Percentiles rank a stretch among this genome's conserved stretches.
These are phyloP conservation scores for Calamus simplicifolius DNA, from an alignment of 176 grass and related monocot species.

Conservation along the genomic window DNA sequence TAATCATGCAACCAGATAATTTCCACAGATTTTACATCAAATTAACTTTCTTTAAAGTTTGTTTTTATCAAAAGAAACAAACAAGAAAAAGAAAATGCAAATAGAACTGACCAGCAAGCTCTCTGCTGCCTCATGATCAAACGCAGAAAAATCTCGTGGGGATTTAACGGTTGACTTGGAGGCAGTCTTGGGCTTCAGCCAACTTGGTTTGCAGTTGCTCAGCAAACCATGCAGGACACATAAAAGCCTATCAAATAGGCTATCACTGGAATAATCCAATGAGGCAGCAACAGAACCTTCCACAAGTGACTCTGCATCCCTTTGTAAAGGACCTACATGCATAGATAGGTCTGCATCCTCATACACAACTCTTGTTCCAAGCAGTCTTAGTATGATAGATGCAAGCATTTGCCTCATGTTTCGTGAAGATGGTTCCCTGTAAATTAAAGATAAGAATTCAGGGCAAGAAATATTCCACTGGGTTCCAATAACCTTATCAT, in stretches of 20 bases:
- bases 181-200: slow-evolving; percentile 76
- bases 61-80: background rate
- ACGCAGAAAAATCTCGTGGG: slow-evolving; percentile 56
- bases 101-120: slow-evolving; percentile 62
- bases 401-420: slow-evolving; percentile 88
- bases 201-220: slow-evolving; percentile 87
- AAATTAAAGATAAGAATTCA: slow-evolving; percentile 13
- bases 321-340: slow-evolving; percentile 29
- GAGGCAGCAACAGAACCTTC: slow-evolving; percentile 53
- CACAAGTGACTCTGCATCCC: slow-evolving; percentile 42
- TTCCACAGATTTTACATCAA: no score
- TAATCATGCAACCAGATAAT: no score
- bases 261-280: slow-evolving; percentile 63
- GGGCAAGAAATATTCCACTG: slow-evolving; percentile 11
- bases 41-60: no score
- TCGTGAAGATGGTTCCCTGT: slow-evolving; percentile 36
- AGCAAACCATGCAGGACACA: slow-evolving; percentile 88
- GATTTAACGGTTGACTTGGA: slow-evolving; percentile 43
- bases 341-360: slow-evolving; percentile 64
- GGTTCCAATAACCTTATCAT: no score
- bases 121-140: slow-evolving; percentile 72
- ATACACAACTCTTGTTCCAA: slow-evolving; percentile 81
- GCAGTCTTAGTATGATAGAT: slow-evolving; percentile 60
- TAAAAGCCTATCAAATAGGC: slow-evolving; percentile 84
- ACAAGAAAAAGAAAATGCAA: background rate